Conservation (phyloP, 495 filamentous ascomycete species). For the Penicillium cataractarum region DNA sequence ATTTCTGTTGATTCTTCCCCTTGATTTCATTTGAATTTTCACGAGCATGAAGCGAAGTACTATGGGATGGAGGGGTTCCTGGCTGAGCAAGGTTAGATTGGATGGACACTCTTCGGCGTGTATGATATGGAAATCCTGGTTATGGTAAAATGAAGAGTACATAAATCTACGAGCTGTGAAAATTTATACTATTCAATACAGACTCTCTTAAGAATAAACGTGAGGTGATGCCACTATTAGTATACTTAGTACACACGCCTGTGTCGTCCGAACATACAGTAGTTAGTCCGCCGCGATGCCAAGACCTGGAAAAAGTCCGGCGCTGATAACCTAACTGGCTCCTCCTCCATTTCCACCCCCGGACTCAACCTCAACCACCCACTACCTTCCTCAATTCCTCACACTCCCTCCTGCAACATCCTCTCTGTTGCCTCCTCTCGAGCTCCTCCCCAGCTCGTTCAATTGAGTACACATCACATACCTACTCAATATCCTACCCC, state of each 20-base stretch:
- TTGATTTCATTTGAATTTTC: not conserved
- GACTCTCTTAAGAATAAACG: not conserved
- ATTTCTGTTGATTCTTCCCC: not conserved
- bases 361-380: conserved; percentile 5
- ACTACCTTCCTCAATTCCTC: not conserved
- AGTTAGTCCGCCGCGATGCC: conserved; percentile 23
- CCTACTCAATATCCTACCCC: not conserved
- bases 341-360: conserved; percentile 4
- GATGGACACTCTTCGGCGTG: not conserved
- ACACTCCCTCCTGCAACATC: conserved; percentile 4
- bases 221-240: not conserved
- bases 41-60: too few relatives aligned
- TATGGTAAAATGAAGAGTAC: not conserved
- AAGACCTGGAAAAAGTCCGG: conserved; percentile 38
- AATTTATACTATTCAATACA: not conserved
- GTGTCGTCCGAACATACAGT: too few relatives aligned
- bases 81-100: not conserved
- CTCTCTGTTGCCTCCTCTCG: not conserved
- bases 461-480: not conserved
- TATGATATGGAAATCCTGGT: not conserved
- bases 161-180: not conserved
- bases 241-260: too few relatives aligned
- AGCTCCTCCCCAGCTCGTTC: not conserved
- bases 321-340: conserved; percentile 23
- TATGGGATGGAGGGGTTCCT: not conserved